Base-by-base conservation (phyloP, 1,284 basidiomycete species). In the Sporisorium graminicola region DNA sequence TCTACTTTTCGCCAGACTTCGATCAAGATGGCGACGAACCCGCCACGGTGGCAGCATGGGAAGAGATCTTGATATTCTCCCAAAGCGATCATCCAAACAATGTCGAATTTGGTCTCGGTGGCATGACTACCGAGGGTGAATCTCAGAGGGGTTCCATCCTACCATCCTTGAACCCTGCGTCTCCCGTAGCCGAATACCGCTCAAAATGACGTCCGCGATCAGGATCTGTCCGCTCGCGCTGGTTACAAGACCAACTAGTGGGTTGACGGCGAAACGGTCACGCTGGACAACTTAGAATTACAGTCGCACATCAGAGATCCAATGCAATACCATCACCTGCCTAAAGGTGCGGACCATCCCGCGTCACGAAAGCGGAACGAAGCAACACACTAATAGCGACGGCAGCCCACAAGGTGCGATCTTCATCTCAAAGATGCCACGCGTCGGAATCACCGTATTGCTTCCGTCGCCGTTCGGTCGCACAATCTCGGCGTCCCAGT, bases 341-440 rank as follows among this genome's bases (percentile, higher is more conserved):
- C n/a, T n/a, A n/a, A n/a, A n/a, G n/a, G n/a, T n/a, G n/a, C n/a
- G n/a, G n/a, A n/a, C n/a, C n/a, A n/a, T n/a, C 26, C 13, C 44
- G 16, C 13, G 3, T 54, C 24, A 64, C 8, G 26, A 53, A 16
- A 75, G 54, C 5, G 66, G 72, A 12, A 75, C 66, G 52, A 75
- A 75, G 53, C 72, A 75, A 54, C 66, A 69, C 1, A 75, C 72
- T 47, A 75, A 47, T 5, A 75, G 49, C 16, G 72, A 75, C n/a
- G 74, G 74, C 31, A 77, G 69, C 14, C 74, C 74, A 22, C 74
- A 77, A 13, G 74, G 74, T n/a, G 74, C 74, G 27, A 77, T 77
- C 57, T 73, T 77, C 74, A 77, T 77, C 69, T 77, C 74, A 50
- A 77, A 77, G 22, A 77, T 54, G 52, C 69, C 74, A 8, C 69